Conservation (phyloP, 441 rosid species). For the Theobroma grandiflorum region DNA sequence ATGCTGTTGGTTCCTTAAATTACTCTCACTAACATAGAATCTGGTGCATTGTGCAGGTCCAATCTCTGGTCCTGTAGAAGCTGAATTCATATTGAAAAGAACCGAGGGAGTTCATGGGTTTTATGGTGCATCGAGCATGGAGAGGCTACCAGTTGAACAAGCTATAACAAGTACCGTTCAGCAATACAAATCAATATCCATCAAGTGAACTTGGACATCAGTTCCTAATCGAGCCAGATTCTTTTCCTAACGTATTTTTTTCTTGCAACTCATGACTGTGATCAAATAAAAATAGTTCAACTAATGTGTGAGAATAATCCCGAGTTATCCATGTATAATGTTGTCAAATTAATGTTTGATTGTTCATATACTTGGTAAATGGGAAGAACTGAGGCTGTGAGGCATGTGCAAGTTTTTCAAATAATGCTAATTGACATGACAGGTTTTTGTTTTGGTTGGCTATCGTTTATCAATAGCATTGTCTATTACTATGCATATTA, state of each 20-base stretch:
- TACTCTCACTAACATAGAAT: background rate
- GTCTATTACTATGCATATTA: background rate
- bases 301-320: background rate
- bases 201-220: constrained; percentile 51
- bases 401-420: background rate
- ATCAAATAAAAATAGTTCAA: constrained; percentile 1
- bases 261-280: background rate
- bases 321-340: background rate
- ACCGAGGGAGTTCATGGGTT: constrained; percentile 89
- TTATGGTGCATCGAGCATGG: constrained; percentile 99
- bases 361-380: background rate
- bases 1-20: background rate
- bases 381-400: background rate
- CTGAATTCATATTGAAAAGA: constrained; percentile 73
- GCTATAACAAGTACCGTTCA: constrained; percentile 79
- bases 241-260: background rate
- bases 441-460: background rate
- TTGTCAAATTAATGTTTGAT: background rate
- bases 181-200: constrained; percentile 74
- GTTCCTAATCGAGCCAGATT: background rate
- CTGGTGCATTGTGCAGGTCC: constrained; percentile 63
- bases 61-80: constrained; percentile 85
- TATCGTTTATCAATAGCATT: background rate
- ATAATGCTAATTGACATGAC: background rate
- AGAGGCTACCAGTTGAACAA: constrained; percentile 89